Percentiles rank a stretch among this genome's conserved stretches.
Conservation (phyloP, 768 basidiomycete genomes). For the Mycena albidolilacea region DNA sequence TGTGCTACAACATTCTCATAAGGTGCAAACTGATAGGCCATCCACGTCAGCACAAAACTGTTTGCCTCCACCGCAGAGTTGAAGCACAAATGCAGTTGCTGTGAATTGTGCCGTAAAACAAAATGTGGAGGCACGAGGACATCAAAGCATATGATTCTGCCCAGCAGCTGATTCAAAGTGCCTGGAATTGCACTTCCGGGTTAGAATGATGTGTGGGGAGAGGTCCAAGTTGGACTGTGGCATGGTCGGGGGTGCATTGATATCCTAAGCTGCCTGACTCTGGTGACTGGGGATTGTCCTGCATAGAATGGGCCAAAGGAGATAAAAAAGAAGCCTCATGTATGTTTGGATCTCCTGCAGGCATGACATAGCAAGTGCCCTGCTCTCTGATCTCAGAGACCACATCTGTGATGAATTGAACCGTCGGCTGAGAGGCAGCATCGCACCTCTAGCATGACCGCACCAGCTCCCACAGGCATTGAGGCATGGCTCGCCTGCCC, state of each 20-base stretch:
- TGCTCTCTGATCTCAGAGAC: neutral
- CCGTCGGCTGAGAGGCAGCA: neutral
- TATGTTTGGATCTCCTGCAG: too few species aligned
- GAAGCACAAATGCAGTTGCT: neutral
- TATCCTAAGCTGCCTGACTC: too few species aligned
- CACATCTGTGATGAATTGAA: neutral
- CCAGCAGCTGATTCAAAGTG: neutral
- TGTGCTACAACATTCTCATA: neutral
- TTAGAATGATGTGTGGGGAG: too few species aligned
- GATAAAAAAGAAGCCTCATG: too few species aligned
- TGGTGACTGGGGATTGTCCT: too few species aligned
- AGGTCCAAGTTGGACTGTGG: too few species aligned
- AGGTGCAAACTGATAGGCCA: constrained; percentile 12
- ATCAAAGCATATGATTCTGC: neutral
- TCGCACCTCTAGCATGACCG: neutral
- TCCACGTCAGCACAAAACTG: constrained; percentile 14
- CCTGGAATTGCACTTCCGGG: too few species aligned
- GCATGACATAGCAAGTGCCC: too few species aligned
- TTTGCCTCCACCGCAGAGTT: constrained; percentile 13
- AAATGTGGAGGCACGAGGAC: neutral
- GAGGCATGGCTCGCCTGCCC: neutral
- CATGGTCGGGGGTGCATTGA: too few species aligned
- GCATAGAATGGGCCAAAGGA: too few species aligned
- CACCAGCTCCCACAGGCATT: neutral
- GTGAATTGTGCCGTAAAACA: constrained; percentile 1